Base-by-base conservation (phyloP, 139 green algal genomes). In the Ulvella scutata region DNA sequence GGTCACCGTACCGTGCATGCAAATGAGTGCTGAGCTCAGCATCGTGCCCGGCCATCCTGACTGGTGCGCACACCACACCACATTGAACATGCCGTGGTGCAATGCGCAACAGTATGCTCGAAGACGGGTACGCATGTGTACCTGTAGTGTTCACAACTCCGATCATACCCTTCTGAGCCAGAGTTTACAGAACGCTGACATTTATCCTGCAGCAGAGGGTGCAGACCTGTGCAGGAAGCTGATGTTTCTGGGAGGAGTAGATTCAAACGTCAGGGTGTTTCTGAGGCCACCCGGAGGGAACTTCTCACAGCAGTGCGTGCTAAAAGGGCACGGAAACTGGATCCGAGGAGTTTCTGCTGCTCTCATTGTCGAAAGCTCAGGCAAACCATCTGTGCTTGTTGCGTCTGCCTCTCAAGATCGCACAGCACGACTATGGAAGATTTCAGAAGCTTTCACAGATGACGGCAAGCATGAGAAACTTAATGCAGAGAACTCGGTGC, bases 351-450 rank as follows among this genome's bases (percentile, higher is more conserved):
- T 97, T n/a, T 82, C 85, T 0, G 40, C 17, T 38, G 6, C 37
- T 26, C 9, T n/a, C 59, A 40, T 35, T 28, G 21, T 29, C 38
- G 9, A 43, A 17, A 2, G 4, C 37, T 39, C 29, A 34, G 35
- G 7, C 43, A 43, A 4, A 59, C 21, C 3, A 17, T 28, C 20
- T 17, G 72, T 97, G 61, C 87, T 97, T 79, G 80, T 98, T 37
- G 94, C 94, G 4, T 93, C 80, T 60, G 93, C 87, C 0, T 93
- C 88, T 2, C 91, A 97, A 79, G 94, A 98, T 80, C 88, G 88
- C 39, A 51, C 38, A 51, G n/a, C 40, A 20, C 38, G 39, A 37
- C 39, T 78, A 4, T 38, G 28, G 39, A 43, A 31, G 17, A 43
- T 79, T 38, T 74, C 23, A n/a, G n/a, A n/a, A n/a, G n/a, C n/a